These are phyloP conservation scores for Linanthus parryae DNA, from an alignment of 148 eudicot genomes.

Conservation along the genomic window DNA sequence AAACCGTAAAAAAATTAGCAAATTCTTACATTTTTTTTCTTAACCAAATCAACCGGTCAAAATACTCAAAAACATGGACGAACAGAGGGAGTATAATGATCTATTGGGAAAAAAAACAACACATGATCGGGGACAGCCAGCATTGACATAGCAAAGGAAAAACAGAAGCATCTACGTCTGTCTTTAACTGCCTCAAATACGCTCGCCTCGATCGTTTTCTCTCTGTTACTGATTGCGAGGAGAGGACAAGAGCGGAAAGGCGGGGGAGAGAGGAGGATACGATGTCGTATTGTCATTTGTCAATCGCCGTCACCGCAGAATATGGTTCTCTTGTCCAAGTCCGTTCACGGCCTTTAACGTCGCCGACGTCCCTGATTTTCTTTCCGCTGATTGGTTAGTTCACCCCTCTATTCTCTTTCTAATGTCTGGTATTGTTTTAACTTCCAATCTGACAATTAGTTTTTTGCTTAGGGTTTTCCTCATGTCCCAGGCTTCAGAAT, in stretches of 20 bases:
- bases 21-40: too few species aligned
- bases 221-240: too few species aligned
- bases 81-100: too few species aligned
- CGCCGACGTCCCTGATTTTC: conserved; percentile 76
- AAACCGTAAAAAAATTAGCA: too few species aligned
- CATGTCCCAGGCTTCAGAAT: conserved; percentile 88
- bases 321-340: conserved; percentile 16
- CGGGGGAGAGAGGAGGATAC: not conserved
- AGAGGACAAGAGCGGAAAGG: not conserved
- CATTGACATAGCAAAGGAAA: too few species aligned
- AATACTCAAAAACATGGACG: too few species aligned
- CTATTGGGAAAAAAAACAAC: too few species aligned
- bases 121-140: too few species aligned
- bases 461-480: not conserved
- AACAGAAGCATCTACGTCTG: too few species aligned
- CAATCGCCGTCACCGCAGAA: conserved; percentile 13
- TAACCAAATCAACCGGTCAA: too few species aligned
- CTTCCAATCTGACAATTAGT: not conserved
- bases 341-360: conserved; percentile 18
- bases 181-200: too few species aligned
- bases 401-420: conserved; percentile 5
- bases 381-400: conserved; percentile 68
- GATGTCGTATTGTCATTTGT: conserved; percentile 50
- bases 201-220: too few species aligned
- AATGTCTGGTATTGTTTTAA: not conserved